Evolutionary conservation across 2,329 filamentous ascomycete genomes (phyloP), one percentile per base, ranked within the genome.

Genomic region (Biscogniauxia sp.): DNA sequence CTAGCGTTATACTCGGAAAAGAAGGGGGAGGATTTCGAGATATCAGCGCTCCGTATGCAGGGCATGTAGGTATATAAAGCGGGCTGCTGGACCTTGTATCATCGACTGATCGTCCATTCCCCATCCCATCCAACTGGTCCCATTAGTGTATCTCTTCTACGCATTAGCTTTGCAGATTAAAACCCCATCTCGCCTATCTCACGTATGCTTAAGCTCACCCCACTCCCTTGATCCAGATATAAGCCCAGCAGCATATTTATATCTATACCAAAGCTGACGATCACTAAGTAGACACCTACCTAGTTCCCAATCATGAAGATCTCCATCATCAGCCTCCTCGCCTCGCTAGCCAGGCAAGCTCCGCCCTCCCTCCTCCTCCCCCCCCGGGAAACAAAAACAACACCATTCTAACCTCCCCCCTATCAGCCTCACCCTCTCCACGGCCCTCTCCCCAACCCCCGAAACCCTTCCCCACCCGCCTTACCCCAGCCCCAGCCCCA

Each of bases 331-430:
- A 56, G 62, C 45, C 49, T 69, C 20, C 17, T 65, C 9, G 64
- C 61, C 56, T 65, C 64, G n/a, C 57, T 70, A 19, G 66, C 68
- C 53, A 61, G 68, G 69, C 69, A 63, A 57, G 66, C 19, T 4
- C 17, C 20, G 5, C 28, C n/a, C 25, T 19, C 23, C 32, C 9
- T 55, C 26, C 28, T 41, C 25, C n/a, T n/a, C 23, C 20, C 23
- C 11, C n/a, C 52, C 19, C 15, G n/a, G n/a, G n/a, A n/a, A n/a
- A n/a, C n/a, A n/a, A 23, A 23, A 5, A 1, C 11, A 50, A 20
- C 49, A 19, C 19, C 53, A 28, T 5, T 53, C 59, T 65, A 65
- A 66, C 19, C 4, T 11, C 37, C 37, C 37, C 2, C 37, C 11
- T 32, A 4, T 6, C 37, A 66, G 63, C 20, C 49, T 58, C 56